These are phyloP conservation scores for Mortierella alpina DNA, from an alignment of 192 early-diverging fungal species.

Conservation along the genomic window DNA sequence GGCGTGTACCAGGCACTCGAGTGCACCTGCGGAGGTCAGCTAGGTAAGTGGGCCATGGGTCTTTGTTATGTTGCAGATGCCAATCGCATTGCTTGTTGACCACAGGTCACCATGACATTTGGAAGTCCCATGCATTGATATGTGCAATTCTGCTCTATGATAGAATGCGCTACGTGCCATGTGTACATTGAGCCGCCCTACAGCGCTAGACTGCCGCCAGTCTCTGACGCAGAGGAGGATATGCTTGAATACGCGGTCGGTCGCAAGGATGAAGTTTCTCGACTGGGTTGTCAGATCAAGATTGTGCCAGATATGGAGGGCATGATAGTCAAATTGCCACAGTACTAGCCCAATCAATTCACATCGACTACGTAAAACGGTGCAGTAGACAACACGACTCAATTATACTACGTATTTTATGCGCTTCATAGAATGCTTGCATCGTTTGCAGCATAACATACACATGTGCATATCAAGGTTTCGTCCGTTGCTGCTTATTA, in stretches of 20 bases:
- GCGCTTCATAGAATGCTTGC: too few species aligned
- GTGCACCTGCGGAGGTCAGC: conserved; percentile 66
- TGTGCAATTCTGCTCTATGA: too few species aligned
- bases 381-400: too few species aligned
- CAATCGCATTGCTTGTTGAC: too few species aligned
- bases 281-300: conserved; percentile 53
- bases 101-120: too few species aligned
- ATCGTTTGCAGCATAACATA: too few species aligned
- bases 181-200: conserved; percentile 62
- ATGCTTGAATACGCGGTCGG: conserved; percentile 69
- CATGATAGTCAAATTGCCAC: conserved; percentile 49
- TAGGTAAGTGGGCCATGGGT: conserved; percentile 24
- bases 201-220: conserved; percentile 45
- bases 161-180: conserved; percentile 74
- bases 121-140: too few species aligned
- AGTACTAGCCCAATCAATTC: conserved; percentile 13
- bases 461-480: too few species aligned
- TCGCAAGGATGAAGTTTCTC: conserved; percentile 42
- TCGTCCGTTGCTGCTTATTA: too few species aligned
- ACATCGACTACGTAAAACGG: not conserved
- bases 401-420: too few species aligned
- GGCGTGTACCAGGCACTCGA: conserved; percentile 63
- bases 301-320: conserved; percentile 49
- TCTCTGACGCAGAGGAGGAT: conserved; percentile 67
- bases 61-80: not conserved